Conservation (phyloP, 208 protist species). For the Tritrichomonas musculus region DNA sequence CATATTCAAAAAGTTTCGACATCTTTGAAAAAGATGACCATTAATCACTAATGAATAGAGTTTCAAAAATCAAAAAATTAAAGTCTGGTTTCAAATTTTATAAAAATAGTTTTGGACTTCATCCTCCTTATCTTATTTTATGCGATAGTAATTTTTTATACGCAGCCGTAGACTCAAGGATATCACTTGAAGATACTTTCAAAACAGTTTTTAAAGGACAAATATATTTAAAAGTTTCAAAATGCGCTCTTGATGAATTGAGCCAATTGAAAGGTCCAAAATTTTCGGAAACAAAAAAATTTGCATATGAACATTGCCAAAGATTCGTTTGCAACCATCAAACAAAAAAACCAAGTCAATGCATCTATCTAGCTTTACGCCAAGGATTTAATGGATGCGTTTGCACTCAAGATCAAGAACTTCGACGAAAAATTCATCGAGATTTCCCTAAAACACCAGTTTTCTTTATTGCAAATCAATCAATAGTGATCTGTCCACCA, state of each 20-base stretch:
- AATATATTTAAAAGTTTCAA: background rate
- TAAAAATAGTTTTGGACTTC: background rate
- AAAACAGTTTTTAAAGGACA: background rate
- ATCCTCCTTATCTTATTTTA: background rate
- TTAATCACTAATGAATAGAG: background rate
- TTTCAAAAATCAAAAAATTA: background rate
- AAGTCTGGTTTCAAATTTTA: background rate
- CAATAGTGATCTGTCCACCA: background rate
- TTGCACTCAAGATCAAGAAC: background rate
- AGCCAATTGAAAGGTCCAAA: background rate
- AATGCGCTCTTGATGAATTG: background rate
- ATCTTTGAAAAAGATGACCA: no score
- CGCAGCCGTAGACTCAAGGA: background rate
- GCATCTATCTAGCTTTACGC: background rate
- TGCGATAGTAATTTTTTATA: conserved; percentile 6
- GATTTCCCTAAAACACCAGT: background rate
- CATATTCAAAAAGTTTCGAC: no score
- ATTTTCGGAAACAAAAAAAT: background rate
- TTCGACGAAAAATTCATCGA: background rate
- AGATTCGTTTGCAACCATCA: background rate
- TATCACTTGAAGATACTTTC: background rate
- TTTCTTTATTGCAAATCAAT: background rate
- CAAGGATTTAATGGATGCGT: background rate
- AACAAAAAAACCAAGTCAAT: background rate
- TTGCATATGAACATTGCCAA: background rate